Evolutionary conservation across 257 asterid genomes (phyloP), one percentile per base, ranked within the genome.

Genomic region (Ligustrum vulgare): DNA sequence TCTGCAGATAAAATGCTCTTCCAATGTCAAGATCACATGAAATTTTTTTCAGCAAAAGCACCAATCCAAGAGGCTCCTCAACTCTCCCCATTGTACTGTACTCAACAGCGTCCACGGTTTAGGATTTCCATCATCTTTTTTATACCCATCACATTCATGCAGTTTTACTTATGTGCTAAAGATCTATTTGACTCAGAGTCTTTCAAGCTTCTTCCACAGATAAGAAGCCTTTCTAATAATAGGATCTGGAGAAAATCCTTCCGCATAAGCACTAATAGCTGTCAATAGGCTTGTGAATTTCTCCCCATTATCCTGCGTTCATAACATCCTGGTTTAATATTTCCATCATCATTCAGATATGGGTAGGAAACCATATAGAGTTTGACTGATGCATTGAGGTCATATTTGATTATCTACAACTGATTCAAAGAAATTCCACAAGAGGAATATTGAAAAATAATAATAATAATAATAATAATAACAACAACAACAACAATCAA

Each of bases 251-350:
- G 98, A 92, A 86, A 79, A 92, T 71, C 98, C 98, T 87, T 92
- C 98, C 0, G 98, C 97, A 69, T 94, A 94, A 41, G 98, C 98
- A 80, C 97, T 84, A 20, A 94, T 94, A 47, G 98, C 98, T 11
- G 79, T 89, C 84, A 90, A 77, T 71, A 92, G 98, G 87, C 96
- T 92, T 2, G 77, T 90, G 83, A 94, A 94, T 80, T 92, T 92
- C 86, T 89, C 95, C 65, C 98, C 98, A 10, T 84, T 75, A 73
- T 94, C 98, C 98, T 94, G 93, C 76, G 80, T 69, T 39, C 54
- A 56, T 31, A 76, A 66, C 73, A 65, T 66, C 68, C 28, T 15
- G 36, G 51, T 5, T 73, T 51, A 63, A 72, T 63, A 65, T 76
- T 62, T 33, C 37, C 56, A 16, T 60, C 51, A 71, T 72, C 67